A percentile compares a stretch with the other conserved stretches of the same genome.
phyloP scores from a whole-genome alignment of 2,329 filamentous ascomycete species.

The Fusarium sp. region DNA sequence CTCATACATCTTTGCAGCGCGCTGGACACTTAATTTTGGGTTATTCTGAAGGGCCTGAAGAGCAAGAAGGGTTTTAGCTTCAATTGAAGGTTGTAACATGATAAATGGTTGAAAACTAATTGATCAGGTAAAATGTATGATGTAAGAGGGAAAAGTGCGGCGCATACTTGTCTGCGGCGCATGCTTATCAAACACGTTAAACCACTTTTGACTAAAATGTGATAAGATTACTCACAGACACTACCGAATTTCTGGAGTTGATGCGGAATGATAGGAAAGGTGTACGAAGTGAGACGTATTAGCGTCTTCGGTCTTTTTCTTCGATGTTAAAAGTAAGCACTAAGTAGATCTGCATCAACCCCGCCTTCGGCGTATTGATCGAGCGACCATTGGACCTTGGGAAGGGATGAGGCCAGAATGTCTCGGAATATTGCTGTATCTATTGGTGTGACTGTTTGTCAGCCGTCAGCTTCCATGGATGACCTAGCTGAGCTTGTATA shows the following conservation, averaged over 20 bases:
- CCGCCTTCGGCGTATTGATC: neutral
- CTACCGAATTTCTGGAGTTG: neutral
- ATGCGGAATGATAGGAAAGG: neutral
- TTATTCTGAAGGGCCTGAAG: too few species aligned
- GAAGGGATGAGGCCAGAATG: neutral
- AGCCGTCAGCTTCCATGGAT: neutral
- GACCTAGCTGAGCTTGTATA: too few species aligned
- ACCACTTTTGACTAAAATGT: rapidly evolving
- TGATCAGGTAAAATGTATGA: too few species aligned
- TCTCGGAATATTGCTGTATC: neutral
- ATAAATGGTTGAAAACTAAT: too few species aligned
- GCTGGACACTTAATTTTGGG: too few species aligned
- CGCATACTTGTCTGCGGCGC: too few species aligned
- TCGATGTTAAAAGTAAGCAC: neutral
- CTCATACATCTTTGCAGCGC: too few species aligned
- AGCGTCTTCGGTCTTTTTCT: neutral
- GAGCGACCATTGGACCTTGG: neutral
- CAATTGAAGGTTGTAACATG: too few species aligned
- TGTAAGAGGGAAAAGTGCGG: too few species aligned
- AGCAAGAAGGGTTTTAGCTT: too few species aligned
- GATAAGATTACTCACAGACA: neutral
- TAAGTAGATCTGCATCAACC: neutral
- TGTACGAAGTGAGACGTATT: neutral
- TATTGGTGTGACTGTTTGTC: neutral
- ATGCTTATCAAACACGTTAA: too few species aligned